Evolutionary conservation across 805 yeast species (phyloP), one percentile per base, ranked within the genome.

Genomic region (Priceomyces medius): DNA sequence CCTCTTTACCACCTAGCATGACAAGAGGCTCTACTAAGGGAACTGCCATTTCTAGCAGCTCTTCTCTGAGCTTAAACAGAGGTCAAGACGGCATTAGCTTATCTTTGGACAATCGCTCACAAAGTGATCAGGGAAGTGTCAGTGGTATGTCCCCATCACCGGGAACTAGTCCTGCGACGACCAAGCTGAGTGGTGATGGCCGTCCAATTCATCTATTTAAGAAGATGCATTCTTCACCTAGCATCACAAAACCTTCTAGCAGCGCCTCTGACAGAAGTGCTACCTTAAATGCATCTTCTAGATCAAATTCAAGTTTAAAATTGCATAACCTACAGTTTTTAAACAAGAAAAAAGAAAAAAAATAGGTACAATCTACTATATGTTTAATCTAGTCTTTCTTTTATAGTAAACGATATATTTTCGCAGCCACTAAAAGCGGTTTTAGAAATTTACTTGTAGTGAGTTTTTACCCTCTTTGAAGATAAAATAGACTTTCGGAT

Each of bases 261-360:
- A 56, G 60, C 41, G 69, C 69, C 2, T 48, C 61, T 7, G 64
- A 63, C 39, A 43, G 69, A 39, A 50, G 45, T 43, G 63, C 64
- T 2, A 58, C 58, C 8, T 20, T 50, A 5, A 17, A 38, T 14
- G 41, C 31, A 9, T 56, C 55, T 9, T 57, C 56, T 7, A 46
- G 45, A 35, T 44, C 59, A 12, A 44, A 46, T n/a, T 56, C 63
- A 24, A 49, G 55, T 41, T 44, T 59, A 34, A 56, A 53, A 42
- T 48, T 58, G 33, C 62, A 56, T 38, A 65, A 62, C 45, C 45
- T 64, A 27, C 61, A 58, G 29, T 65, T 66, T 38, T 42, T 64
- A 32, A 54, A 56, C 41, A 63, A 63, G 48, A 67, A 65, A 48
- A 59, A 63, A 48, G 53, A 51, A 13, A 52, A 51, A 40, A 46